Conservation (phyloP, 2,329 filamentous ascomycete species). For the Pyrenophora tritici-repentis region DNA sequence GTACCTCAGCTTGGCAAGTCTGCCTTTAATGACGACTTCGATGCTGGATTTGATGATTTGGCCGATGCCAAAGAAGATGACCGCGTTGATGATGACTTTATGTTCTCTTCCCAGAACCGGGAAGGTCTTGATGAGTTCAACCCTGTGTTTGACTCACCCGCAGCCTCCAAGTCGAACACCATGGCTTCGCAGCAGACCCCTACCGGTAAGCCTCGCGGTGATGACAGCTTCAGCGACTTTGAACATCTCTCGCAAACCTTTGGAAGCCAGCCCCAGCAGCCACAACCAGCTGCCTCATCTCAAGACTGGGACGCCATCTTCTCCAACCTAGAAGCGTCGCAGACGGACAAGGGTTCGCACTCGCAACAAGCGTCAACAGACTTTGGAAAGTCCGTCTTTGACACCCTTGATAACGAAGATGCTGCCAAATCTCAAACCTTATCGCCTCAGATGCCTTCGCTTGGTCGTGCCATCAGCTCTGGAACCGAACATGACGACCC, state of each 20-base stretch:
- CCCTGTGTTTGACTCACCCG: slow-evolving; percentile 74
- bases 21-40: slow-evolving; percentile 73
- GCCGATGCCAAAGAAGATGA: slow-evolving; percentile 79
- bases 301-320: slow-evolving; percentile 98
- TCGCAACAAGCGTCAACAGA: slow-evolving; percentile 42
- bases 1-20: slow-evolving; percentile 51
- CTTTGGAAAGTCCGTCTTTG: slow-evolving; percentile 45
- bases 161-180: slow-evolving; percentile 55
- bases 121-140: slow-evolving; percentile 79
- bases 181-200: slow-evolving; percentile 52
- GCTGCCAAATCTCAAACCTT: slow-evolving; percentile 27
- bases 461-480: slow-evolving; percentile 72
- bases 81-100: slow-evolving; percentile 78
- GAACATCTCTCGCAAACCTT: slow-evolving; percentile 51
- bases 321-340: slow-evolving; percentile 69
- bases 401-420: slow-evolving; percentile 42
- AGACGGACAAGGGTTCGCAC: slow-evolving; percentile 38
- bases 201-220: slow-evolving; percentile 43
- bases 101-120: slow-evolving; percentile 65
- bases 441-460: slow-evolving; percentile 46
- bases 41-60: slow-evolving; percentile 80
- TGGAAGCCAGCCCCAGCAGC: slow-evolving; percentile 46
- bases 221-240: slow-evolving; percentile 58
- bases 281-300: slow-evolving; percentile 49
- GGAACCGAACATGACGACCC: slow-evolving; percentile 86